A percentile compares a stretch with the other conserved stretches of the same genome.
These are phyloP conservation scores for Xylaria sp. DNA, from an alignment of 2,329 filamentous ascomycete genomes.

Conservation along the genomic window DNA sequence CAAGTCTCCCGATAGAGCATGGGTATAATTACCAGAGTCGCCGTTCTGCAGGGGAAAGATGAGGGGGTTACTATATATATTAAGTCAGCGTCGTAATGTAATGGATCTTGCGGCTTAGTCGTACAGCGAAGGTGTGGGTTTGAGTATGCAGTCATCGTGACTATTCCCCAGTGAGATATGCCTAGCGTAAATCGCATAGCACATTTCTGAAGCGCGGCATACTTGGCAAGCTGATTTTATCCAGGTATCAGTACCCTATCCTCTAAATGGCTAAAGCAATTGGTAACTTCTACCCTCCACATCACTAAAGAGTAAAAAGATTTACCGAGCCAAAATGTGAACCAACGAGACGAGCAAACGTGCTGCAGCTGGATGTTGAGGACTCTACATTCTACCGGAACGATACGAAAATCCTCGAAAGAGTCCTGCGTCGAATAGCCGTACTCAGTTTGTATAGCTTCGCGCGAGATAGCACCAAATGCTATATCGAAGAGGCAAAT, in stretches of 20 bases:
- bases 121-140: neutral
- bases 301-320: neutral
- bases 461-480: neutral
- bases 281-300: neutral
- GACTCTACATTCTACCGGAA: neutral
- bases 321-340: neutral
- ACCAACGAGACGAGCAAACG: neutral
- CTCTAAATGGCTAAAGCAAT: neutral
- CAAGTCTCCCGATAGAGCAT: neutral
- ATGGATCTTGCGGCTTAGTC: neutral
- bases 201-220: neutral
- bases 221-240: neutral
- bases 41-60: neutral
- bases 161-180: conserved; percentile 9
- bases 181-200: neutral
- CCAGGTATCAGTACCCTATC: neutral
- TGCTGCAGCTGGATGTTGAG: neutral
- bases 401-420: neutral
- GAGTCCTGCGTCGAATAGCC: neutral
- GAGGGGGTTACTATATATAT: neutral
- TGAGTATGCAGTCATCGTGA: conserved; percentile 18
- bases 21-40: neutral
- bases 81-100: conserved; percentile 13
- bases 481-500: neutral
- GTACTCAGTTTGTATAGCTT: neutral